Conservation (phyloP, 2,329 filamentous ascomycete species). For the Dothideomycetes sp. region DNA sequence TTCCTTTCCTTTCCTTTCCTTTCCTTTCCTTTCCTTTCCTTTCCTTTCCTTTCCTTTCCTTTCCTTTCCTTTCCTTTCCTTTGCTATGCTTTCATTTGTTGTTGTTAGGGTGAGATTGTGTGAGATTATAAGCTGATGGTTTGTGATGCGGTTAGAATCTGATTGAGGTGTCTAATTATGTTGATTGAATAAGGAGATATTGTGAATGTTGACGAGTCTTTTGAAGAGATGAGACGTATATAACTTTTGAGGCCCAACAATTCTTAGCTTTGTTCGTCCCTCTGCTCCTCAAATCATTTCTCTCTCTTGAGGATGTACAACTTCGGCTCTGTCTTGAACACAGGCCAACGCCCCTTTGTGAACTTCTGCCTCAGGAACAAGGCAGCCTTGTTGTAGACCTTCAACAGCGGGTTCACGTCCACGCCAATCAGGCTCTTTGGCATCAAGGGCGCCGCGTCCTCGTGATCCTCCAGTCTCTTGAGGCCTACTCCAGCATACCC, state of each 20-base stretch:
- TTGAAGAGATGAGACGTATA: no score
- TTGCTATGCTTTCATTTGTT: neutral
- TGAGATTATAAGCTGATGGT: no score
- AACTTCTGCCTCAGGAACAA: slow-evolving; percentile 3
- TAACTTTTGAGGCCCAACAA: no score
- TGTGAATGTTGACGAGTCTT: no score
- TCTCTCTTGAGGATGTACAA: slow-evolving; percentile 35
- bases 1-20: no score
- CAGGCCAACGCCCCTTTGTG: slow-evolving; percentile 7
- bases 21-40: no score
- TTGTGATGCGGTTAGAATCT: no score
- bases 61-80: neutral
- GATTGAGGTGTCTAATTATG: no score
- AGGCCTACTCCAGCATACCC: slow-evolving; percentile 38
- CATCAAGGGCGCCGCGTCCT: slow-evolving; percentile 2
- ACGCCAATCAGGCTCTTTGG: neutral
- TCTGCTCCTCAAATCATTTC: neutral
- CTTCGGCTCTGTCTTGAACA: slow-evolving; percentile 10
- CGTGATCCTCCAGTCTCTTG: neutral
- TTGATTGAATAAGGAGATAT: no score
- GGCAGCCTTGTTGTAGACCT: neutral
- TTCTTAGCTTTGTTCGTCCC: no score
- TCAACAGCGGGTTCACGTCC: slow-evolving; percentile 1
- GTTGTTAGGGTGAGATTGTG: neutral
- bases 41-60: no score